A percentile compares a stretch with the other conserved stretches of the same genome.
phyloP scores from a whole-genome alignment of 495 filamentous ascomycete genomes.

The Neurospora sp. region DNA sequence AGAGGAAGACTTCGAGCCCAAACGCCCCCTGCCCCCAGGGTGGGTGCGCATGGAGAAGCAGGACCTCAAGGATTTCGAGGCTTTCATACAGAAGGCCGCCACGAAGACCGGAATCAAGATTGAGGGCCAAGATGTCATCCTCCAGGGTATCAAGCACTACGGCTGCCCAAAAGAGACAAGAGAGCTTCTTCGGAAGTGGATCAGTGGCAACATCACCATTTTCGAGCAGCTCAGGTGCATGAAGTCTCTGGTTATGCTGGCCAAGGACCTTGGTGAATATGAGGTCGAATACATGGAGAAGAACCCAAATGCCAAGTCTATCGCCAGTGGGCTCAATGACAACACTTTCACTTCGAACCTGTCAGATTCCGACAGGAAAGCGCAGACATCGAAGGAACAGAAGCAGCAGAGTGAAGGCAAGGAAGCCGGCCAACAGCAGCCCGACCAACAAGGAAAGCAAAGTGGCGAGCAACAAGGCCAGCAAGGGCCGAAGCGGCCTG shows the following conservation, averaged over 20 bases:
- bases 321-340: neutral
- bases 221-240: slow-evolving; percentile 43
- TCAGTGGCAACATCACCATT: slow-evolving; percentile 51
- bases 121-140: neutral
- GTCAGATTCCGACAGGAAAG: slow-evolving; percentile 12
- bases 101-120: slow-evolving; percentile 1
- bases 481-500: slow-evolving; percentile 12
- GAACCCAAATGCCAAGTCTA: neutral
- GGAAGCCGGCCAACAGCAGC: slow-evolving; percentile 11
- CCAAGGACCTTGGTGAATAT: slow-evolving; percentile 5
- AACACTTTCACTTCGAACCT: slow-evolving; percentile 11
- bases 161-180: slow-evolving; percentile 22
- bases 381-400: slow-evolving; percentile 5
- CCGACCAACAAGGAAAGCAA: slow-evolving; percentile 14
- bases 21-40: slow-evolving; percentile 16
- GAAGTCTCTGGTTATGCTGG: slow-evolving; percentile 10
- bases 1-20: neutral
- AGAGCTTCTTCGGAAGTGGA: slow-evolving; percentile 39
- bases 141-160: slow-evolving; percentile 7
- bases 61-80: slow-evolving; percentile 11
- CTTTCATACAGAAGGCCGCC: neutral
- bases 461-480: slow-evolving; percentile 21
- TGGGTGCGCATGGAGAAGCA: slow-evolving; percentile 27
- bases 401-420: slow-evolving; percentile 10
- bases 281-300: slow-evolving; percentile 1